Evolutionary conservation across 2,329 filamentous ascomycete genomes (phyloP), one percentile per base, ranked within the genome.

Genomic region (Alternaria ethzedia): DNA sequence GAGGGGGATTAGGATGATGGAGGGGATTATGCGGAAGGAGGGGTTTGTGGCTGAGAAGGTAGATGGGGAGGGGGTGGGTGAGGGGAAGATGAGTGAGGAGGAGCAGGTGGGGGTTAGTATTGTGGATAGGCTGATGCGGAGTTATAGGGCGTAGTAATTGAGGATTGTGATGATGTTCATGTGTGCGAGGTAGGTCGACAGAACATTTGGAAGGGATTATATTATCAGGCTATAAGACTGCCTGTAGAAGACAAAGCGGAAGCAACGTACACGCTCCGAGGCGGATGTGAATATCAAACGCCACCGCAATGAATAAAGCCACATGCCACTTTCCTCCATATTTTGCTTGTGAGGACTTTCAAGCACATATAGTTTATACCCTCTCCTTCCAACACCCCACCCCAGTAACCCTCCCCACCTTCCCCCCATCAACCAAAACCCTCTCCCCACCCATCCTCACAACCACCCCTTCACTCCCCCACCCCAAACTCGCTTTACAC

Each of bases 1-100:
- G 21, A 77, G 71, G 49, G 78, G 77, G 23, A 79, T 80, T n/a
- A 69, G 74, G 26, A 76, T 76, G 64, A 76, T 78, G 76, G 72
- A 78, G 41, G 65, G 70, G 13, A 79, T 78, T 10, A 78, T 80
- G 73, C 67, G 69, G 15, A 47, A 52, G 4, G 59, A 57, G 6
- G 70, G 70, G 1, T 70, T 75, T 36, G 30, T 51, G 2, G 13
- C 56, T 21, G 59, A 57, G 21, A 51, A 64, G 21, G n/a, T n/a
- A n/a, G n/a, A n/a, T n/a, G n/a, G n/a, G n/a, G 61, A 66, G 28
- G 58, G 65, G 43, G 45, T 63, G 44, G 21, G 25, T 4, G 59
- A 65, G 4, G 8, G 54, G 1, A 64, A 65, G 2, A 68, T 66
- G 1, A 70, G 58, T 12, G 69, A 68, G 12, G 76, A 79, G 15